phyloP scores from a whole-genome alignment of 2,329 filamentous ascomycete genomes.

The Cladophialophora psammophila region DNA sequence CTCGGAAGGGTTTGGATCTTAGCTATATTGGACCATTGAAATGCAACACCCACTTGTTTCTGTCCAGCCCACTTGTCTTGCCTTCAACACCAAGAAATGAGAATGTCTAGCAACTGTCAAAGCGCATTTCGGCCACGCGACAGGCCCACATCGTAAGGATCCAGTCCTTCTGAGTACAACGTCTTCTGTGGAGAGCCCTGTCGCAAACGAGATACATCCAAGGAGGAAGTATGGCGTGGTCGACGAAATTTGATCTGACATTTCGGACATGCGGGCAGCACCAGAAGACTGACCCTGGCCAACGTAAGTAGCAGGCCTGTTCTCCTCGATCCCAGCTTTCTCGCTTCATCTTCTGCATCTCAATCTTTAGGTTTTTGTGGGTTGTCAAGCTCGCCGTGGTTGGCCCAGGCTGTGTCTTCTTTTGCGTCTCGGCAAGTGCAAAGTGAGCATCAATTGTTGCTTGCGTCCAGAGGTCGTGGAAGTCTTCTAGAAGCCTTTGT shows the following conservation, averaged over 20 bases:
- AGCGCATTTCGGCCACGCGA: neutral
- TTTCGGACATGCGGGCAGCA: neutral
- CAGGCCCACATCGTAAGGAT: neutral
- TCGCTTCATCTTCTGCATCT: conserved; percentile 1
- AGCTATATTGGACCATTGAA: neutral
- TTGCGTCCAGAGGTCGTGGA: neutral
- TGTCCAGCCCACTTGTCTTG: neutral
- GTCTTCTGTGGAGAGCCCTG: conserved; percentile 1
- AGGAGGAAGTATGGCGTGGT: neutral
- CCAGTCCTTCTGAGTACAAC: neutral
- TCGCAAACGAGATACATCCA: neutral
- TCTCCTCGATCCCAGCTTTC: conserved; percentile 1
- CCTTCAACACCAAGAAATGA: neutral
- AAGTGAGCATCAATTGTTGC: conserved; percentile 1
- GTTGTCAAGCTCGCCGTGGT: neutral
- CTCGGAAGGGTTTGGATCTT: conserved; percentile 3
- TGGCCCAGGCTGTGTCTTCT: neutral
- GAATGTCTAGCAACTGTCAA: neutral
- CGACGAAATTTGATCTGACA: conserved; percentile 7
- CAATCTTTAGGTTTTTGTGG: neutral
- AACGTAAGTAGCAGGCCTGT: conserved; percentile 3
- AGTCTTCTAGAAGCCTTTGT: conserved; percentile 2
- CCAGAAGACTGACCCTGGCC: conserved; percentile 1
- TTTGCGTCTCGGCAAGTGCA: neutral
- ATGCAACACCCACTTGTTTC: neutral